A percentile compares a stretch with the other conserved stretches of the same genome.
phyloP scores from a whole-genome alignment of 805 yeast genomes.

The Vanderwaltozyma polyspora region DNA sequence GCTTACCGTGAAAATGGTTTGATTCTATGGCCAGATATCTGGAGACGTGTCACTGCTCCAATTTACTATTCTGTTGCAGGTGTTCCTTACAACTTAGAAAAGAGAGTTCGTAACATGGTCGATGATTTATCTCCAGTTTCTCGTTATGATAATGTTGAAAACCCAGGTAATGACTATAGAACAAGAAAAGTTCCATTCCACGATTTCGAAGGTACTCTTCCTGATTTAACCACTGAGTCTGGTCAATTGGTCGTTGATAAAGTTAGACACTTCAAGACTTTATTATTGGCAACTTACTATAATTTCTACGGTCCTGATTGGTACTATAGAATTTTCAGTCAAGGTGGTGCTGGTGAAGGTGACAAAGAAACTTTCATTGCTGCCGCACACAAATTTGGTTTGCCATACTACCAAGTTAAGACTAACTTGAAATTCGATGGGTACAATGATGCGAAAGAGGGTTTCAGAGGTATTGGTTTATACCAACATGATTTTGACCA shows the following conservation, averaged over 20 bases:
- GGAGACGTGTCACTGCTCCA: constrained; percentile 63
- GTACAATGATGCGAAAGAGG: constrained; percentile 17
- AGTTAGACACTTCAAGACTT: constrained; percentile 43
- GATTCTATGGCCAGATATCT: constrained; percentile 67
- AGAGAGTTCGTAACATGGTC: constrained; percentile 23
- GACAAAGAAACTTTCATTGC: constrained; percentile 69
- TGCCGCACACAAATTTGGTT: constrained; percentile 44
- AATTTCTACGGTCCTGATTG: constrained; percentile 55
- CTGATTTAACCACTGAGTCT: constrained; percentile 59
- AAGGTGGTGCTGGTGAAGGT: constrained; percentile 70
- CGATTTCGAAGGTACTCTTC: constrained; percentile 51
- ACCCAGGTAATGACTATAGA: constrained; percentile 2
- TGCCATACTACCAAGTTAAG: constrained; percentile 43
- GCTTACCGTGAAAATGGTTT: constrained; percentile 41
- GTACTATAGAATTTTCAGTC: constrained; percentile 58
- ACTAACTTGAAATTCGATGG: constrained; percentile 30
- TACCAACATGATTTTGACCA: constrained; percentile 36
- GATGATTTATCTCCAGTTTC: constrained; percentile 18
- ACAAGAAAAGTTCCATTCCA: constrained; percentile 36
- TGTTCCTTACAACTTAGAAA: constrained; percentile 26
- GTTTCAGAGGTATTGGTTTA: constrained; percentile 33
- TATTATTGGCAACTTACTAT: constrained; percentile 51
- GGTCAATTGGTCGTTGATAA: constrained; percentile 60
- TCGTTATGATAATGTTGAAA: constrained; percentile 6
- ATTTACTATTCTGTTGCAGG: constrained; percentile 43